Conservation (phyloP, 257 asterid genomes). For the Fraxinus excelsior region DNA sequence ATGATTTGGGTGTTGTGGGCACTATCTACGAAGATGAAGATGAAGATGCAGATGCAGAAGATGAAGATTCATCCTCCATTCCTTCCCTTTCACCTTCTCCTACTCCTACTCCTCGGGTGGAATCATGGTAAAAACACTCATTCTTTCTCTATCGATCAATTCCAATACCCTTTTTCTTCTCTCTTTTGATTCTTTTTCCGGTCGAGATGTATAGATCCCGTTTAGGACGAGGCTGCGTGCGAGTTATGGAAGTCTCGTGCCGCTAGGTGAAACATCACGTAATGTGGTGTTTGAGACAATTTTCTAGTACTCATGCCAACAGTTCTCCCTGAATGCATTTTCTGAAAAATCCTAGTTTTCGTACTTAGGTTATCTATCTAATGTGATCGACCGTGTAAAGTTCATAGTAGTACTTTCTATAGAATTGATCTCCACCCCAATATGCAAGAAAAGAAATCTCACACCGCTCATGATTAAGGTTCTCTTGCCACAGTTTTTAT, state of each 20-base stretch:
- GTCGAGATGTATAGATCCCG: background rate
- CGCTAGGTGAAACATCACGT: too few relatives aligned
- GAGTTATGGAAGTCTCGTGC: background rate
- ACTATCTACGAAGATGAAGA: slow-evolving; percentile 39
- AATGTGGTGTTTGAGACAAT: background rate
- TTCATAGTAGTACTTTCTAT: too few relatives aligned
- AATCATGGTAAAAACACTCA: slow-evolving; percentile 30
- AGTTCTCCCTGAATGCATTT: too few relatives aligned
- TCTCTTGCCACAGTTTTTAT: too few relatives aligned
- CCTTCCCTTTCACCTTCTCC: slow-evolving; percentile 31
- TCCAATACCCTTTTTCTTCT: background rate
- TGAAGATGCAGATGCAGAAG: slow-evolving; percentile 27
- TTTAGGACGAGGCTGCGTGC: background rate
- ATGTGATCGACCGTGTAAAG: too few relatives aligned
- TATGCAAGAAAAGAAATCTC: too few relatives aligned
- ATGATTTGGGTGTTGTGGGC: slow-evolving; percentile 41
- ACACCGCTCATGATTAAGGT: too few relatives aligned
- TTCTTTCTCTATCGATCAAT: background rate
- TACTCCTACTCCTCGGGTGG: slow-evolving; percentile 13
- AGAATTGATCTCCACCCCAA: too few relatives aligned
- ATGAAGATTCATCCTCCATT: slow-evolving; percentile 24
- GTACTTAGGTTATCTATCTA: too few relatives aligned
- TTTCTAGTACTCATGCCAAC: too few relatives aligned
- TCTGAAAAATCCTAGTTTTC: too few relatives aligned
- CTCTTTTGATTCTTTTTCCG: background rate